Evolutionary conservation across 257 asterid genomes (phyloP), one percentile per base, ranked within the genome.

Genomic region (Ligustrum vulgare): DNA sequence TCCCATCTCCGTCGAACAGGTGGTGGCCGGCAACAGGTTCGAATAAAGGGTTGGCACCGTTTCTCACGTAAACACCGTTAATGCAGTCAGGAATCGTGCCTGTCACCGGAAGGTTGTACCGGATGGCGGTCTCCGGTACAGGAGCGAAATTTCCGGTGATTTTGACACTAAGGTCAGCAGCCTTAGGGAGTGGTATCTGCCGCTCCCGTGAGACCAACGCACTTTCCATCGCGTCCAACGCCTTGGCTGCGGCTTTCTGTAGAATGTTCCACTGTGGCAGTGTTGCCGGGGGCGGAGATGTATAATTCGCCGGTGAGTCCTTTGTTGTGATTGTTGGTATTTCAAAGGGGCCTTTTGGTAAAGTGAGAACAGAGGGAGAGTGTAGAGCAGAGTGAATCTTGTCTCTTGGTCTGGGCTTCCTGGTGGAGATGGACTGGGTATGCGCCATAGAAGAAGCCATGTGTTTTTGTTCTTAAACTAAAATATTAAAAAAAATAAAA

Each of bases 11-110:
- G 82, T 90, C 96, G 73, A 90, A 90, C 31, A 88, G 75, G 77
- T 90, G 96, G 87, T 90, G 93, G 1, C 93, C 93, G 64, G 84
- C 88, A 3, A 78, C 54, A 0, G 96, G 96, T 3, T 82, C 79
- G 84, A 86, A 88, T n/a, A 88, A 64, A 2, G 96, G 96, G 77
- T 90, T 90, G 3, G 96, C 93, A 8, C 96, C 96, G 87, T 90
- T 90, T 20, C 96, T 43, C 0, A 86, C 85, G 45, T 90, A 90
- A 28, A 88, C 93, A 67, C 96, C 93, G 69, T 71, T 72, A 32
- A 90, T 74, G 81, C 89, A 85, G 13, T 77, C 86, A 0, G 93
- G 93, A 36, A 90, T 45, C 0, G 73, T 65, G 2, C 96, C 96
- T 63, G 77, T 67, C 13, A 90, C 91, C 28, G 25, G 76, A 65